Evolutionary conservation across 2,329 filamentous ascomycete genomes (phyloP), one percentile per base, ranked within the genome.

Genomic region (Graphiopsis chlorocephala): DNA sequence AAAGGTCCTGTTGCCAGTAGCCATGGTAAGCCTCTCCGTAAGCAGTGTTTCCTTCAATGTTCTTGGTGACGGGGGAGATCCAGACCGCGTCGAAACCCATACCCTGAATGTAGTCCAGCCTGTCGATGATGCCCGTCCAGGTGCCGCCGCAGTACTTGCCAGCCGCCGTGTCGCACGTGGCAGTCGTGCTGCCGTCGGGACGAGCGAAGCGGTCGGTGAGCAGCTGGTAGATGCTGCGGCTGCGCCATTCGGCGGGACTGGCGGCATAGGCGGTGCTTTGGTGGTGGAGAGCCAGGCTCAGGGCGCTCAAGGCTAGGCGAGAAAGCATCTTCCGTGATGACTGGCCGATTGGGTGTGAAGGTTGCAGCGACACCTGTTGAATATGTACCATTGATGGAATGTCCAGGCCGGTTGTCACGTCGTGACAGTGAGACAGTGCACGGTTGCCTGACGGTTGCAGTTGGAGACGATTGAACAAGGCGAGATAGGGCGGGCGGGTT

Each of bases 81-180:
- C 79, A 82, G 45, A 71, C 65, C 33, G 69, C 70, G 55, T 73
- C 71, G 65, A 72, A 73, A 35, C 69, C 72, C 84, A 72, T 70
- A 53, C 81, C 81, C 70, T 85, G 80, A 72, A 89, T 88, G 72
- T 88, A 88, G 73, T 88, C 86, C 47, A 89, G 80, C 67, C 85
- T 81, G 66, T 84, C 80, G 68, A 83, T 80, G 31, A 89, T 79
- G 7, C 87, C 87, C 61, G 78, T 75, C 71, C 84, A 90, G 0
- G 84, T 86, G 17, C 87, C 87, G 47, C 86, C 86, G 68, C 87
- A 89, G 74, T 88, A 88, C 28, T 73, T 63, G 2, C 72, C 64
- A n/a, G 71, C 66, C 3, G 57, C 66, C 11, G 75, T 75, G 60
- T 78, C 72, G 65, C 78, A 80, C 12, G 72, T 58, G 7, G 77